Base-by-base conservation (phyloP, 352 stramenopile genomes). In the Pythium phragmitis region DNA sequence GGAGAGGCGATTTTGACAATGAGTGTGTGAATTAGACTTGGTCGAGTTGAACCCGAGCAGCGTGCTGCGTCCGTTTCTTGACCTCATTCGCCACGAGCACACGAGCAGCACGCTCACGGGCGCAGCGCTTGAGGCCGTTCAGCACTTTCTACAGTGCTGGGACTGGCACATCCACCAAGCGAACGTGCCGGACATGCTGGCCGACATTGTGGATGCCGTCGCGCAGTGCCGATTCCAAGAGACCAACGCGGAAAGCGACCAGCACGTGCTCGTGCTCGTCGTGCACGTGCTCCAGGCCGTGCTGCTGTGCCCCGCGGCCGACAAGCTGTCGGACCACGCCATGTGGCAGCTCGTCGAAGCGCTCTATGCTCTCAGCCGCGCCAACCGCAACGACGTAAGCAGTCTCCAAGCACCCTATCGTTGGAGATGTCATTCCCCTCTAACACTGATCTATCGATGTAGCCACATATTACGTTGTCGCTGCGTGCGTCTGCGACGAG, bases 311-410 rank as follows among this genome's bases (percentile, higher is more conserved):
- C 80, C 78, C 23, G 89, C 71, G 2, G 91, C 82, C 17, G 34
- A 61, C 21, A 79, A 89, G 30, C 82, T 99, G 7, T 94, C 90
- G 37, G 89, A 97, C 51, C 83, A 94, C 52, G 89, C 96, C 17
- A 95, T 98, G 71, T 98, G 97, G 81, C 89, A 98, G 47, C 82
- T 99, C 42, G 83, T 99, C 26, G 89, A 98, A 68, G 96, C 93
- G 23, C 97, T 98, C 36, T 98, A 98, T 67, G 86, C 92, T 41
- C 96, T 99, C 54, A 96, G 87, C 56, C 87, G 84, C n/a, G 69
- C 77, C 41, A 74, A 72, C 51, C 77, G 74, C 43, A 69, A 79
- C 49, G 78, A 90, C 45, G 83, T 90, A 79, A 63, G 80, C 77
- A 2, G 17, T 0, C 17, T 13, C 12, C 12, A 0, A 30, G 26